Evolutionary conservation across 2,329 filamentous ascomycete species (phyloP), one percentile per base, ranked within the genome.

Genomic region (Atkinsonella texensis): DNA sequence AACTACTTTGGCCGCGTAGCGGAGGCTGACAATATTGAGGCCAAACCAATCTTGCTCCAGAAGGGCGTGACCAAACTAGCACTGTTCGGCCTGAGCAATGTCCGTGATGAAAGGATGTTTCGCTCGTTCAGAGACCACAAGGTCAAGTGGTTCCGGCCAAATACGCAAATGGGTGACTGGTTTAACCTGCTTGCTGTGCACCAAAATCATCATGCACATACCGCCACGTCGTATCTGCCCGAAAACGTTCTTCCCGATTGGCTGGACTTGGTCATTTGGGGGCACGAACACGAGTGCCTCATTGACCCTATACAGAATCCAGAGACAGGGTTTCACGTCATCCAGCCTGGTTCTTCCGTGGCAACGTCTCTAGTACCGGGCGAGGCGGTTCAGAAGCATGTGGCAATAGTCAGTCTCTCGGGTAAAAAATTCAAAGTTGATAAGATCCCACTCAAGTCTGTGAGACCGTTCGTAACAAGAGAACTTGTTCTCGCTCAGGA

Each of bases 151-250:
- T 96, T 88, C 62, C 83, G 85, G 20, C 91, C 91, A 0, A 80
- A 79, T 17, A 78, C 84, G 15, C 87, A 95, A 58, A 85, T 85
- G 62, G 60, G 80, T 17, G 89, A 97, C 59, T 98, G 91, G 87
- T 98, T 97, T 74, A 97, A 97, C 62, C 68, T 98, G 53, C 84
- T 98, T 71, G 85, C 87, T 39, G 87, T 98, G 2, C 93, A 98
- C 63, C 93, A 98, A 63, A 98, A 98, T 59, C 93, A 97, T 62
- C 83, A 93, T 61, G 88, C 90, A 0, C 85, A 96, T 62, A 95
- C 88, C 0, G 81, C 90, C 17, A 97, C 91, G 0, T 85, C 87
- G n/a, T 97, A 95, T 62, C 76, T 98, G 0, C 91, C 94, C 0
- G 94, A 98, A 62, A 89, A 85, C 59, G 93, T 96, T 60, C 74